Evolutionary conservation across 768 basidiomycete genomes (phyloP).

Genomic region (Podaxis sp.): DNA sequence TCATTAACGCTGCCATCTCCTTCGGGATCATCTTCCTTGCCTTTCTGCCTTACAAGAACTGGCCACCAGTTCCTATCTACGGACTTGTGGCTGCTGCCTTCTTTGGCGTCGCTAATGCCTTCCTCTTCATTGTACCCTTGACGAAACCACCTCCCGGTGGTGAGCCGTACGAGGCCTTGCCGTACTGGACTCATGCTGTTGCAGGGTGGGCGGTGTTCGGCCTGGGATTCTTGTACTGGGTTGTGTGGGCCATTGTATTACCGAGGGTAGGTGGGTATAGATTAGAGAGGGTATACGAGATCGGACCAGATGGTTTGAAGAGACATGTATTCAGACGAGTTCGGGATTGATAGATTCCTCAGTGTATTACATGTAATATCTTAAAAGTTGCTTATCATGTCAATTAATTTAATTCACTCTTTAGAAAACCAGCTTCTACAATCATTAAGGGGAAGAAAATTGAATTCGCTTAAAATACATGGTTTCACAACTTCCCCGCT

Average conservation of each 20-base stretch:
- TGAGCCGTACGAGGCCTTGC: slow-evolving; percentile 47
- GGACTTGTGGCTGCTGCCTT: slow-evolving; percentile 33
- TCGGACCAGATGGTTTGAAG: slow-evolving; percentile 29
- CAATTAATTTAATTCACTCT: not conserved
- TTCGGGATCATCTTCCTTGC: slow-evolving; percentile 38
- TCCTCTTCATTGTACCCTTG: slow-evolving; percentile 55
- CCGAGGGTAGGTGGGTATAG: slow-evolving; percentile 33
- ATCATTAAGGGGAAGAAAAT: not conserved
- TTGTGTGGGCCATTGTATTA: slow-evolving; percentile 29
- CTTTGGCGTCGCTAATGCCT: slow-evolving; percentile 60
- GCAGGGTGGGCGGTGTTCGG: slow-evolving; percentile 40
- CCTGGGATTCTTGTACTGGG: slow-evolving; percentile 37
- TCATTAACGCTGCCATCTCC: slow-evolving; percentile 53
- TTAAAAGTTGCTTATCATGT: not conserved
- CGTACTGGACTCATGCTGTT: slow-evolving; percentile 53
- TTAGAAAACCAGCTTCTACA: not conserved
- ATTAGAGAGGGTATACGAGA: slow-evolving; percentile 28
- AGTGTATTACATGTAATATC: not conserved
- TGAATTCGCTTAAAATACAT: not conserved
- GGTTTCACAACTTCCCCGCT: not conserved
- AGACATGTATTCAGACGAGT: slow-evolving; percentile 20
- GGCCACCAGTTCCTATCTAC: slow-evolving; percentile 22
- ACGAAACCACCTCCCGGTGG: slow-evolving; percentile 46
- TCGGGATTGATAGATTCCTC: not conserved
- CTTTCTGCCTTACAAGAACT: slow-evolving; percentile 25